Evolutionary conservation across 306 rosid genomes (phyloP).

Genomic region (Castanospermum australe): DNA sequence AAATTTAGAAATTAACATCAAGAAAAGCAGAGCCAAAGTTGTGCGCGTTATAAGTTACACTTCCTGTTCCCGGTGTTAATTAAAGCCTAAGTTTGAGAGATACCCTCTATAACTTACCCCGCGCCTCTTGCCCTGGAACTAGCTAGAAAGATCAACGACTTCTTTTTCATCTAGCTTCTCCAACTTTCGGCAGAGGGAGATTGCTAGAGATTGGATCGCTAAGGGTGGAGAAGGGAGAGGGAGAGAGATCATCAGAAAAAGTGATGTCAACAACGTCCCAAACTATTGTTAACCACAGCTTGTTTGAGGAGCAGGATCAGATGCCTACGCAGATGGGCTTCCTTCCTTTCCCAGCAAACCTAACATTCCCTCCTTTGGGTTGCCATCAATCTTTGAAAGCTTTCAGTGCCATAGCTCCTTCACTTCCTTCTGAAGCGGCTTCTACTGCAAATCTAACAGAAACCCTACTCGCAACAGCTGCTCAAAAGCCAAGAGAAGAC

Average conservation of each 20-base stretch:
- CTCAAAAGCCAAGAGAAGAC: slow-evolving; percentile 40
- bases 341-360: slow-evolving; percentile 56
- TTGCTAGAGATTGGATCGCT: not conserved
- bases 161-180: not conserved
- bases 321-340: slow-evolving; percentile 53
- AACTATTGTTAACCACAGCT: slow-evolving; percentile 43
- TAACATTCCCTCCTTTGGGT: slow-evolving; percentile 50
- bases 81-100: not conserved
- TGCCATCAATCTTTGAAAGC: slow-evolving; percentile 52
- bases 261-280: slow-evolving; percentile 47
- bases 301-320: slow-evolving; percentile 60
- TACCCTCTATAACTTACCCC: not conserved
- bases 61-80: not conserved
- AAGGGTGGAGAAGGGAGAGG: not conserved
- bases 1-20: not conserved
- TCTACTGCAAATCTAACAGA: slow-evolving; percentile 38
- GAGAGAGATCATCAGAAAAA: not conserved
- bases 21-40: not conserved
- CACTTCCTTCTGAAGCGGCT: slow-evolving; percentile 40
- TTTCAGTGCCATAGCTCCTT: slow-evolving; percentile 29
- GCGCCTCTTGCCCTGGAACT: slow-evolving; percentile 13
- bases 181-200: not conserved
- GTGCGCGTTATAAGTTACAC: slow-evolving; percentile 7
- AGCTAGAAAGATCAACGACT: not conserved
- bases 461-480: slow-evolving; percentile 51